Base-by-base conservation (phyloP, 1,284 basidiomycete genomes). In the Marasmius fiardii region DNA sequence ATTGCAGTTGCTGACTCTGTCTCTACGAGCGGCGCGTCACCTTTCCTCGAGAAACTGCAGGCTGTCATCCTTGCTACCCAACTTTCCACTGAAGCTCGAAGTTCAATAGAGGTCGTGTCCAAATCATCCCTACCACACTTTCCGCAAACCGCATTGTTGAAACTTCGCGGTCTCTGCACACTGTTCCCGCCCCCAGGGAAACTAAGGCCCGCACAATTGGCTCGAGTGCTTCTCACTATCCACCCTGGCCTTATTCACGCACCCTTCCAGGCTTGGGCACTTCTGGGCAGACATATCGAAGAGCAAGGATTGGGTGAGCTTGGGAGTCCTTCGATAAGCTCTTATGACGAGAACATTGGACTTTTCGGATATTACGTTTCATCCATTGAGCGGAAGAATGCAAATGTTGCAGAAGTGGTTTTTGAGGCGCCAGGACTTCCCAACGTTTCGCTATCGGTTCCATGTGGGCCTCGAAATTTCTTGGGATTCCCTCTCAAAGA, bases 31-130 rank as follows among this genome's bases (percentile, higher is more conserved):
- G 20, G 43, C 43, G 26, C 52, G 3, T 45, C 45, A 20, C 11
- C 28, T 37, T 43, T 45, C 35, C 28, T 47, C 10, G 11, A 34
- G n/a, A 49, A 35, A 8, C 66, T 86, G 2, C 74, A 77, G 14
- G 74, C 81, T 51, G 72, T 86, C 37, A 82, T 87, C 11, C 65
- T 86, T 10, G 74, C 83, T 0, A 81, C 82, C 0, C 83, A 87
- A 63, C 79, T 79, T 57, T 82, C 84, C 0, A 81, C 75, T 63
- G 83, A 85, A 65, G 71, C 80, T 0, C 73, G 77, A 14, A 71
- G 79, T 58, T 69, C 77, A 0, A 70, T 86, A 7, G 78, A 82
- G 52, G 68, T 73, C 0, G 69, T 82, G 18, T 79, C 79, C 3
- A 77, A 74, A 59, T 78, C 79, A 1, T 68, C 77, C 0, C 68